Base-by-base conservation (phyloP, 768 basidiomycete species). In the Leccinum disarticulatum region DNA sequence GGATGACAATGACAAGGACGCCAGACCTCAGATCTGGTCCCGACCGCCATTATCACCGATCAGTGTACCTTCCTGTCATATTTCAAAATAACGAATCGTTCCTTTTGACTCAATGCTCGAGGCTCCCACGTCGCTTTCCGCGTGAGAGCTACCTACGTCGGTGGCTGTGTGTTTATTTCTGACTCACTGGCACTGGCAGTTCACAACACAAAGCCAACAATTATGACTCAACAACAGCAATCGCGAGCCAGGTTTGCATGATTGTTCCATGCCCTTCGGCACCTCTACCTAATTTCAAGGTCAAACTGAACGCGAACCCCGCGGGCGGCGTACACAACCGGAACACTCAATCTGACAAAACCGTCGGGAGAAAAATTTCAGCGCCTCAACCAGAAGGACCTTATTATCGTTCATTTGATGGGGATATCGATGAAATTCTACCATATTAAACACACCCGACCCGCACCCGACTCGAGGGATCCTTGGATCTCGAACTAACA, bases 261-360 rank as follows among this genome's bases (percentile, higher is more conserved):
- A 54, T 49, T 65, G 59, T 30, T 68, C 74, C 1, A 74, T 74
- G 4, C 41, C 27, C 3, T 74, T 73, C 48, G 36, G 69, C 66
- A n/a, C 64, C 62, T 28, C 64, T 48, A 31, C 76, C 88, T 36
- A 91, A 92, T 62, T 92, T 91, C 72, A 63, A 73, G 47, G 81
- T 92, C 55, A 66, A 52, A 17, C 75, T 91, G 14, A 80, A 84
- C 53, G 66, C 73, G 55, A 80, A 79, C 61, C 73, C 72, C 52
- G 74, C 76, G 0, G 82, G 83, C 19, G 83, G 83, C 5, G 76
- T 83, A 19, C 74, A 86, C 87, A 1, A 74, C 68, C 1, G 81
- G 78, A 8, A 61, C 56, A 11, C 64, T 82, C 22, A 63, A 73
- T 0, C 63, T 72, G 36, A 61, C 70, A 5, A 66, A 54, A 38